phyloP scores from a whole-genome alignment of 176 grass and related monocot genomes.

The Carex littledalei region DNA sequence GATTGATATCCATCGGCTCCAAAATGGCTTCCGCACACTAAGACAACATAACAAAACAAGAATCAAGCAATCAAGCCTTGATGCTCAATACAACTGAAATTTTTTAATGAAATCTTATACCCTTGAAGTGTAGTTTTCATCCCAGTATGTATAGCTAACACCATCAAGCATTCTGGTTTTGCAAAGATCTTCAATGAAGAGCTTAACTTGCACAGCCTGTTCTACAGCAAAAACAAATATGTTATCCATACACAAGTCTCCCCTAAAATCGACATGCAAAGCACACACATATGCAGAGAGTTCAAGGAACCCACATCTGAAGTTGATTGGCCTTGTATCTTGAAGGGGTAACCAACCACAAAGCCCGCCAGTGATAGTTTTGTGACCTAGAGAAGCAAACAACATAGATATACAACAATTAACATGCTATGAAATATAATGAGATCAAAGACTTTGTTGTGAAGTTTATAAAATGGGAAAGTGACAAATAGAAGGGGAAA shows the following conservation, averaged over 20 bases:
- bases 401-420: background rate
- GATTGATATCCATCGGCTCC: constrained; percentile 44
- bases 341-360: constrained; percentile 78
- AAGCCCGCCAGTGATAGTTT: constrained; percentile 63
- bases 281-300: background rate
- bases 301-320: constrained; percentile 29
- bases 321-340: constrained; percentile 46
- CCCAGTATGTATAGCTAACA: constrained; percentile 76
- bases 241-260: background rate
- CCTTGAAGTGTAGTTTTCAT: constrained; percentile 92
- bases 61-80: constrained; percentile 13
- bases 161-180: constrained; percentile 63
- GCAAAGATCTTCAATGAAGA: constrained; percentile 65
- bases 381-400: constrained; percentile 39
- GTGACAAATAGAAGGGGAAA: background rate
- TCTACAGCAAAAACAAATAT: constrained; percentile 36
- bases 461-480: background rate
- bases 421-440: background rate
- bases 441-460: background rate
- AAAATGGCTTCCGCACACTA: constrained; percentile 85
- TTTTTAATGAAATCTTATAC: constrained; percentile 32
- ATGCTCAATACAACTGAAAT: background rate
- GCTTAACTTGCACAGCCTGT: constrained; percentile 70
- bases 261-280: background rate
- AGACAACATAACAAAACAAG: constrained; percentile 2